These are phyloP conservation scores for Phytophthora capsici DNA, from an alignment of 352 stramenopile genomes.

Conservation along the genomic window DNA sequence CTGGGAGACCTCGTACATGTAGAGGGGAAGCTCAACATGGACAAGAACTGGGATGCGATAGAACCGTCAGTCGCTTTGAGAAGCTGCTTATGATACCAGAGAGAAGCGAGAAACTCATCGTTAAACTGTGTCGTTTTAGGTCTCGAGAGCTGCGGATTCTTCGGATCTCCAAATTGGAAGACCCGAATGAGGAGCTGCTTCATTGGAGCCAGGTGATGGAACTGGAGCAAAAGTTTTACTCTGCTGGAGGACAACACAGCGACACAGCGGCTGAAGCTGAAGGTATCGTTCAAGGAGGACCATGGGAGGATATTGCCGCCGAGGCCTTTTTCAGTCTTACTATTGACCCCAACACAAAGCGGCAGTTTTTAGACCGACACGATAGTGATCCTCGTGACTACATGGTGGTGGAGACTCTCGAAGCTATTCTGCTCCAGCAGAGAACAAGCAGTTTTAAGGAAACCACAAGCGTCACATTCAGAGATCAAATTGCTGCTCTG, in stretches of 20 bases:
- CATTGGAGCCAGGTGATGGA: slow-evolving; percentile 70
- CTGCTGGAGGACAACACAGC: not conserved
- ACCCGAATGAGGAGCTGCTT: slow-evolving; percentile 81
- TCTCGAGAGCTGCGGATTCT: slow-evolving; percentile 65
- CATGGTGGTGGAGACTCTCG: slow-evolving; percentile 45
- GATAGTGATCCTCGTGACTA: slow-evolving; percentile 32
- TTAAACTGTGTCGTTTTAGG: slow-evolving; percentile 17
- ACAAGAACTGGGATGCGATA: slow-evolving; percentile 46
- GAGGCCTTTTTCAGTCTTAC: slow-evolving; percentile 56
- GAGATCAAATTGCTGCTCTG: slow-evolving; percentile 20
- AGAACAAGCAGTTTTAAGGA: slow-evolving; percentile 8
- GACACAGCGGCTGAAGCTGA: not conserved
- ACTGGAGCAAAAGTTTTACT: slow-evolving; percentile 54
- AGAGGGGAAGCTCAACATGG: slow-evolving; percentile 76
- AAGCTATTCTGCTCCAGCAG: slow-evolving; percentile 42
- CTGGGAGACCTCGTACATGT: slow-evolving; percentile 80
- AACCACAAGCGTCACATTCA: slow-evolving; percentile 27
- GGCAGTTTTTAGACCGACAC: slow-evolving; percentile 33
- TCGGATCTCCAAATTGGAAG: slow-evolving; percentile 50
- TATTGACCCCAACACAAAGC: slow-evolving; percentile 30
- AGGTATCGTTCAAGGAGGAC: not conserved
- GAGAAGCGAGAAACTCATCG: not conserved
- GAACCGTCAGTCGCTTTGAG: slow-evolving; percentile 24
- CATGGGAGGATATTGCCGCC: slow-evolving; percentile 50
- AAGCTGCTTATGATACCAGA: not conserved